phyloP scores from a whole-genome alignment of 108 stramenopile species.

The Pseudonitzschia pungens region DNA sequence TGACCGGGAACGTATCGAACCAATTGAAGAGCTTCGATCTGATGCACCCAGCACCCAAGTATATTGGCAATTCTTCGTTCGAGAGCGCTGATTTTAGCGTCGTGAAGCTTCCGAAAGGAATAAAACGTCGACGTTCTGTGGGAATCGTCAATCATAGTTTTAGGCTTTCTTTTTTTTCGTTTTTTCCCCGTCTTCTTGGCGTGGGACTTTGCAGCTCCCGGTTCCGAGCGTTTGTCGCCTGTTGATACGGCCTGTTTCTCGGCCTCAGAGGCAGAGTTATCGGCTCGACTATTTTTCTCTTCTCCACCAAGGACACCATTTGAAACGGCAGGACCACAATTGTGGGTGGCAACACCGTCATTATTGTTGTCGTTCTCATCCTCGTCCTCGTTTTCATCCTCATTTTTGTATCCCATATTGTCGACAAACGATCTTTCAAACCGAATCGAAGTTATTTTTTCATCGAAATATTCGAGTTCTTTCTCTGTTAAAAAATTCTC shows the following conservation, averaged over 20 bases:
- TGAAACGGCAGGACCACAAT: background rate
- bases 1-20: slow-evolving; percentile 65
- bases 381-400: background rate
- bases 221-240: background rate
- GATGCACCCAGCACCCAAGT: slow-evolving; percentile 47
- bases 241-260: too few species aligned
- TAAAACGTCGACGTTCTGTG: slow-evolving; percentile 67
- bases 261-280: too few species aligned
- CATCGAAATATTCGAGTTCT: slow-evolving; percentile 53
- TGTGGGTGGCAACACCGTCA: background rate
- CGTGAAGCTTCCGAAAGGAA: slow-evolving; percentile 47
- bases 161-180: slow-evolving; percentile 13
- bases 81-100: slow-evolving; percentile 51
- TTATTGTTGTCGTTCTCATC: background rate
- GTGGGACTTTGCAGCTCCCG: background rate
- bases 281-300: background rate
- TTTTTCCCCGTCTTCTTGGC: background rate
- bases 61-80: slow-evolving; percentile 54
- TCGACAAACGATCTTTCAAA: slow-evolving; percentile 60
- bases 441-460: slow-evolving; percentile 18
- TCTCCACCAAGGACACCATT: background rate
- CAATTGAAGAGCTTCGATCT: slow-evolving; percentile 61
- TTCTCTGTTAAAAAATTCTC: slow-evolving; percentile 59
- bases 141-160: slow-evolving; percentile 34
- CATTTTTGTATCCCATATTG: slow-evolving; percentile 23